Evolutionary conservation across 768 basidiomycete species (phyloP).

Genomic region (Naganishia friedmannii): DNA sequence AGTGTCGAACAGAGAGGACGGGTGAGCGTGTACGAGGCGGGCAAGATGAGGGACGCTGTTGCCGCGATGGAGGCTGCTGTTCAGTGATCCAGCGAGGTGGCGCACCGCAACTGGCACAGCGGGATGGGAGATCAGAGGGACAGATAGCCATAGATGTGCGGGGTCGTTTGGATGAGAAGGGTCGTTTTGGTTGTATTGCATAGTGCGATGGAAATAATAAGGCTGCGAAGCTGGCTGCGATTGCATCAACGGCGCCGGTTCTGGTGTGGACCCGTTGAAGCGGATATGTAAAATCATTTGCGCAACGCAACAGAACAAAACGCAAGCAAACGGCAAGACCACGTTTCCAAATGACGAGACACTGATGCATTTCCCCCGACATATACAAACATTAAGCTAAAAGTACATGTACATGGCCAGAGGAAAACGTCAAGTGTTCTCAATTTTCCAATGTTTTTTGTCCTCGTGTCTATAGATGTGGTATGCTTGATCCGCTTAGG

Average conservation of each 20-base stretch:
- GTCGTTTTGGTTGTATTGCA: not conserved
- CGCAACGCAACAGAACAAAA: not conserved
- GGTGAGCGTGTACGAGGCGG: constrained; percentile 55
- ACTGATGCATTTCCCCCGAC: constrained; percentile 11
- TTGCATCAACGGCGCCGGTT: too few relatives aligned
- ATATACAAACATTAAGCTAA: constrained; percentile 19
- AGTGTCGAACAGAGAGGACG: constrained; percentile 69
- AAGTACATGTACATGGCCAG: constrained; percentile 25
- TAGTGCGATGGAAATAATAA: not conserved
- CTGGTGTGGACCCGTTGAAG: too few relatives aligned
- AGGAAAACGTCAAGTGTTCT: constrained; percentile 1
- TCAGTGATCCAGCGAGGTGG: too few relatives aligned
- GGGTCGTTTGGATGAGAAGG: not conserved
- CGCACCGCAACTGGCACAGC: too few relatives aligned
- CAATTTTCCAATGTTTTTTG: constrained; percentile 4
- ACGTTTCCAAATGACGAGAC: not conserved
- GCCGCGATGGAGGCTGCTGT: constrained; percentile 28
- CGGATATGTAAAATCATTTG: too few relatives aligned
- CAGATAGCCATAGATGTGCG: not conserved
- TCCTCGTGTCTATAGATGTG: constrained; percentile 18
- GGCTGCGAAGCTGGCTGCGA: too few relatives aligned
- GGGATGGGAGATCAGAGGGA: too few relatives aligned
- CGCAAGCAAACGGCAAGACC: not conserved
- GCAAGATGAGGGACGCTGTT: constrained; percentile 21
- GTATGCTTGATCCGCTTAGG: constrained; percentile 17